Percentiles rank a stretch among this genome's conserved stretches.
Conservation (phyloP, 345 rosid species). For the Gossypium arboreum region DNA sequence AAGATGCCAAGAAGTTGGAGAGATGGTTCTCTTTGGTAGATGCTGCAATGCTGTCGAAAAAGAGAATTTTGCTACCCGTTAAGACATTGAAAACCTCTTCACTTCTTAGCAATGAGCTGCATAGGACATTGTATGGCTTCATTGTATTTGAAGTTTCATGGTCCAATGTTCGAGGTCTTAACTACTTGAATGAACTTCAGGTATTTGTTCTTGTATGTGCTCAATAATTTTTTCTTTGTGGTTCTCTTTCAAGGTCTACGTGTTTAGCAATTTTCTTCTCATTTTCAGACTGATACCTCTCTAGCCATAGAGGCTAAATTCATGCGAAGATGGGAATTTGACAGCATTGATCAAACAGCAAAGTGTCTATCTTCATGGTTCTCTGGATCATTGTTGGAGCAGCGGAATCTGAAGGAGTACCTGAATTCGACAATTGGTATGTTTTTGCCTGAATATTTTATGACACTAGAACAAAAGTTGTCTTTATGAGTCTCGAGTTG, state of each 20-base stretch:
- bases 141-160: slow-evolving; percentile 89
- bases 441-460: slow-evolving; percentile 1
- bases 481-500: not conserved
- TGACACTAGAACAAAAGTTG: not conserved
- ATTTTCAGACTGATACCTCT: slow-evolving; percentile 81
- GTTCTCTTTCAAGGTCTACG: not conserved
- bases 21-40: slow-evolving; percentile 75
- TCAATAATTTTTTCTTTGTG: not conserved
- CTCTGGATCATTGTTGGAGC: slow-evolving; percentile 63
- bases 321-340: slow-evolving; percentile 98
- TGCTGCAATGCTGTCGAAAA: slow-evolving; percentile 53
- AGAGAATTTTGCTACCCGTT: slow-evolving; percentile 58
- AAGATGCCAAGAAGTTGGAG: slow-evolving; percentile 39
- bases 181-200: slow-evolving; percentile 94
- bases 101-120: slow-evolving; percentile 60
- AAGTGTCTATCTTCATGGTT: slow-evolving; percentile 69
- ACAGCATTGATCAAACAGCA: slow-evolving; percentile 78
- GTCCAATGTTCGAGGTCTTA: slow-evolving; percentile 82
- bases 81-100: slow-evolving; percentile 62
- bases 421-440: slow-evolving; percentile 58
- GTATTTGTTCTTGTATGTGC: slow-evolving; percentile 32
- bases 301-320: slow-evolving; percentile 83
- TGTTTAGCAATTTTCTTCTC: slow-evolving; percentile 26
- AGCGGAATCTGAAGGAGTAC: slow-evolving; percentile 46
- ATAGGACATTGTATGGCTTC: slow-evolving; percentile 76